These are phyloP conservation scores for Naganishia liquefaciens DNA, from an alignment of 1,284 basidiomycete genomes.

Conservation along the genomic window DNA sequence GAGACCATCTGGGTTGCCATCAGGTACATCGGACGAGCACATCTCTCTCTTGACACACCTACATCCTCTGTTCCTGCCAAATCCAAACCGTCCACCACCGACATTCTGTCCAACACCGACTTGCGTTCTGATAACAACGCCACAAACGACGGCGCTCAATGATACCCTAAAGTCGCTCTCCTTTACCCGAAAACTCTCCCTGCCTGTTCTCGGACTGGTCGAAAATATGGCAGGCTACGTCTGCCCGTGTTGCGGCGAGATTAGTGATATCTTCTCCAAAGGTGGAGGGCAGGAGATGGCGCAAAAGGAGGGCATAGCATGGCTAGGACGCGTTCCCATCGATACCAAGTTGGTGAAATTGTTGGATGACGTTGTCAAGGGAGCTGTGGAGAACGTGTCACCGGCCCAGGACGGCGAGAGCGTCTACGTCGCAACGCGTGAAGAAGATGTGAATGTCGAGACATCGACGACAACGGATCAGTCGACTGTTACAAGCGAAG, in stretches of 20 bases:
- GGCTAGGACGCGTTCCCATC: slow-evolving; percentile 88
- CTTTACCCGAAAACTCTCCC: slow-evolving; percentile 80
- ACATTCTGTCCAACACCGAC: slow-evolving; percentile 58
- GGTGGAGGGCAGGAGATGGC: slow-evolving; percentile 91
- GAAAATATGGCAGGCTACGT: slow-evolving; percentile 99
- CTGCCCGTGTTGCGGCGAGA: slow-evolving; percentile 90
- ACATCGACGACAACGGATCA: not conserved
- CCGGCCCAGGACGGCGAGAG: slow-evolving; percentile 29
- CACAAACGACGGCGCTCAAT: slow-evolving; percentile 91
- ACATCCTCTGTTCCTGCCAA: slow-evolving; percentile 68
- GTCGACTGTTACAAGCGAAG: slow-evolving; percentile 6
- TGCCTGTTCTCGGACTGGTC: slow-evolving; percentile 90
- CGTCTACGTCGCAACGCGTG: not conserved
- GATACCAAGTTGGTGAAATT: slow-evolving; percentile 88
- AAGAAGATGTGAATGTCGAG: slow-evolving; percentile 8
- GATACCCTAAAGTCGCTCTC: slow-evolving; percentile 96
- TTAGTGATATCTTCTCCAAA: slow-evolving; percentile 91
- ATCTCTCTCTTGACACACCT: slow-evolving; percentile 92
- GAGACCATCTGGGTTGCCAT: not conserved
- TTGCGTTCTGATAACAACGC: slow-evolving; percentile 91
- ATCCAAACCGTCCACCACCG: slow-evolving; percentile 34
- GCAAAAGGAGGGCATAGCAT: slow-evolving; percentile 67
- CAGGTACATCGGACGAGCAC: slow-evolving; percentile 98
- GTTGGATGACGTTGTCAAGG: slow-evolving; percentile 68
- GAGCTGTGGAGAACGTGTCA: slow-evolving; percentile 37